These are phyloP conservation scores for Corchorus olitorius DNA, from an alignment of 345 rosid species.

Conservation along the genomic window DNA sequence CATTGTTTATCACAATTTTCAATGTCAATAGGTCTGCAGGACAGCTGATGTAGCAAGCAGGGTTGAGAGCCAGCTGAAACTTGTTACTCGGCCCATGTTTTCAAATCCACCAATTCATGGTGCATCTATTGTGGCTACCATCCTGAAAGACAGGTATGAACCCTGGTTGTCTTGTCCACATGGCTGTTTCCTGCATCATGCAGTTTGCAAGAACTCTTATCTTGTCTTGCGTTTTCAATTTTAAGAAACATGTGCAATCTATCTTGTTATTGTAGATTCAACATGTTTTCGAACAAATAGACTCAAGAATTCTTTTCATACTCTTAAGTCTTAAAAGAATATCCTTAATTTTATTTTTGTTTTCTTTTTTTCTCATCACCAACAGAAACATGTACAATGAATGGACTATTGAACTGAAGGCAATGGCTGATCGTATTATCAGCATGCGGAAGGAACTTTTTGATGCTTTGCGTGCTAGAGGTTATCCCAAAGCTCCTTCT, in stretches of 20 bases:
- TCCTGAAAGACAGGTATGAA: slow-evolving; percentile 68
- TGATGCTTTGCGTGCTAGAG: slow-evolving; percentile 58
- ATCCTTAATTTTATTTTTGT: background rate
- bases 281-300: too few species aligned
- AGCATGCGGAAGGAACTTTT: slow-evolving; percentile 66
- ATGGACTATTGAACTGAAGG: slow-evolving; percentile 76
- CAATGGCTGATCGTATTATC: slow-evolving; percentile 68
- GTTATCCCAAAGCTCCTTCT: slow-evolving; percentile 23
- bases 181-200: background rate
- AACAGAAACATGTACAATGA: slow-evolving; percentile 56
- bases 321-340: background rate
- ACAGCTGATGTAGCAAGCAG: slow-evolving; percentile 72
- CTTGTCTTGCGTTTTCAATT: background rate
- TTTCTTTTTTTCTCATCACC: background rate
- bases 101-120: slow-evolving; percentile 93
- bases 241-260: background rate
- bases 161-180: background rate
- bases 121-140: slow-evolving; percentile 76
- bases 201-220: background rate
- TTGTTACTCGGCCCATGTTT: slow-evolving; percentile 89
- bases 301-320: background rate
- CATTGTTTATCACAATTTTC: slow-evolving; percentile 7
- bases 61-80: slow-evolving; percentile 89
- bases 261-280: background rate
- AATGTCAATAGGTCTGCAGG: slow-evolving; percentile 66